Evolutionary conservation across 2,329 filamentous ascomycete genomes (phyloP), one percentile per base, ranked within the genome.

Genomic region (Aspergillus oerlinghausenensis): DNA sequence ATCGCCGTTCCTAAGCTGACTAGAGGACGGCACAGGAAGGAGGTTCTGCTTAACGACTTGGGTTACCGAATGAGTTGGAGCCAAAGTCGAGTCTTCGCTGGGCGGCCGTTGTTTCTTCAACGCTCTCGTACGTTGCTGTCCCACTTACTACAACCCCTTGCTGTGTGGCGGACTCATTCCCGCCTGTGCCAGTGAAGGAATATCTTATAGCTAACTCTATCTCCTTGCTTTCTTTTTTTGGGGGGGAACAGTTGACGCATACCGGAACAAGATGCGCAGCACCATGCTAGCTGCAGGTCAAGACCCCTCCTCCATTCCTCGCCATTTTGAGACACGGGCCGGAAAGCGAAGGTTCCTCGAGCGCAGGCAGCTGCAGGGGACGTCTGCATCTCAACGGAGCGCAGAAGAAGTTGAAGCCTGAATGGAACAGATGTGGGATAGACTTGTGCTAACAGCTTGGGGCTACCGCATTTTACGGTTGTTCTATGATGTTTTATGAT

Each of bases 1-100:
- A 80, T 95, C 40, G 83, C 86, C 1, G 87, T 95, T 43, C 91
- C 92, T 26, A 82, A 86, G 57, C 86, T 92, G 73, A 86, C 86
- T 51, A 86, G 84, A 68, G 79, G 80, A 48, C 84, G 85, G 63
- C 85, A 91, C 51, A 84, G 82, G 51, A 94, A 90, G 77, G 93
- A 97, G 71, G 86, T 94, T n/a, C 85, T 90, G 50, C 78, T 97
- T 60, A 97, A 97, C 70, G 92, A 97, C 69, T 78, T 97, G 49
- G 93, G 92, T 2, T 96, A 95, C 73, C 86, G 93, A 49, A 95
- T 99, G 89, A 92, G 90, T 50, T 99, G 94, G 93, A 87, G 92
- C 54, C 93, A 97, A 77, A 94, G 92, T 72, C 83, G 93, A 67
- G 90, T 93, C 10, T 97, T 97, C 78, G 88, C 92, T 1, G 89